phyloP scores from a whole-genome alignment of 441 rosid species.

The Populus hybrid region DNA sequence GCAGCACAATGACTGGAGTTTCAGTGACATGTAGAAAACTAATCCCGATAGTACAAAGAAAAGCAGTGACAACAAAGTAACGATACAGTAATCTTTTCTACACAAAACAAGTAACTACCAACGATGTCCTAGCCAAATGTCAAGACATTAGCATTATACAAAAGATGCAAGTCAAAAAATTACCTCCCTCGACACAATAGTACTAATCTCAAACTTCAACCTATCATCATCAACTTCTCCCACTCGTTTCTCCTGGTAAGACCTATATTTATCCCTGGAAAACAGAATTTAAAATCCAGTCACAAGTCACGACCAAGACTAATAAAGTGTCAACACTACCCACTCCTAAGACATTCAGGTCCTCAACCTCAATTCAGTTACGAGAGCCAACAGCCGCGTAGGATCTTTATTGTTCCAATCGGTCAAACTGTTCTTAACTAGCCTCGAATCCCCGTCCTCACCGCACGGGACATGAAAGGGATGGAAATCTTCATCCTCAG shows the following conservation, averaged over 20 bases:
- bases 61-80: not conserved
- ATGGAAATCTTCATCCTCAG: constrained; percentile 72
- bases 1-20: constrained; percentile 18
- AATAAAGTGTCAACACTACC: not conserved
- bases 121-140: not conserved
- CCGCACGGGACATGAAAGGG: constrained; percentile 33
- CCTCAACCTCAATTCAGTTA: constrained; percentile 69
- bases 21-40: not conserved
- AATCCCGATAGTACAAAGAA: not conserved
- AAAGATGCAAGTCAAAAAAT: constrained; percentile 5
- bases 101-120: not conserved
- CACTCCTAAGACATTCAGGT: constrained; percentile 10
- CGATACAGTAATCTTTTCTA: not conserved
- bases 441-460: constrained; percentile 32
- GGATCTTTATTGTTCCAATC: constrained; percentile 80
- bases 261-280: constrained; percentile 58
- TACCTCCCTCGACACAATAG: constrained; percentile 91
- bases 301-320: constrained; percentile 5
- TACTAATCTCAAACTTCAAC: constrained; percentile 77
- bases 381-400: constrained; percentile 47
- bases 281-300: not conserved
- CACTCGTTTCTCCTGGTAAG: constrained; percentile 63
- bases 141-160: not conserved
- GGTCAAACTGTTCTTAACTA: constrained; percentile 36
- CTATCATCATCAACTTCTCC: constrained; percentile 83